Evolutionary conservation across 108 stramenopile species (phyloP).

Genomic region (Aurantiochytrium sp.): DNA sequence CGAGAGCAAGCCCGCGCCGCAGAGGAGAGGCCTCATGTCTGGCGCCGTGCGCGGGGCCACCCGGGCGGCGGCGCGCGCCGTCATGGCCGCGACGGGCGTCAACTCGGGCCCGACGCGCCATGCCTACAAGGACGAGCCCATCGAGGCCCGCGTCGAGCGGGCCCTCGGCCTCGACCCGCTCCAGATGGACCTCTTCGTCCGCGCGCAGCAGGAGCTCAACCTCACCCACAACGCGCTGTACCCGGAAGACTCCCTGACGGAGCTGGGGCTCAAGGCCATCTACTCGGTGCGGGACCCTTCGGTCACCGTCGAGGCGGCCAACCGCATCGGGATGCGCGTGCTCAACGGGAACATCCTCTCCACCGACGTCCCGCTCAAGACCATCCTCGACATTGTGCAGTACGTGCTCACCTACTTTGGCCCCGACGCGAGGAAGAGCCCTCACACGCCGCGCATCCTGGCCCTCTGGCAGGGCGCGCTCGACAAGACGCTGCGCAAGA

Average conservation of each 20-base stretch:
- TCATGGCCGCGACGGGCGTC: not conserved
- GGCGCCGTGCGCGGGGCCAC: constrained; percentile 2
- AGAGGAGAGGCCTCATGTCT: not conserved
- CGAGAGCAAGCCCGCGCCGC: not conserved
- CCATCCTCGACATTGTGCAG: not conserved
- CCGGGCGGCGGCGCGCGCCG: not conserved
- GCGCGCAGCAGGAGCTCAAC: not conserved
- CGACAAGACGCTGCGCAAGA: not conserved
- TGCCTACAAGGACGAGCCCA: not conserved
- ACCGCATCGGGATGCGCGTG: not conserved
- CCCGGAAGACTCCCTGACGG: not conserved
- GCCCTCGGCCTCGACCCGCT: not conserved
- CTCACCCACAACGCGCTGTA: not conserved
- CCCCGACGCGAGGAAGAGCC: not conserved
- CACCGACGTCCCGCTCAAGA: not conserved
- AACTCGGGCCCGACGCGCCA: not conserved
- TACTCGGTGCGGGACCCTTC: not conserved
- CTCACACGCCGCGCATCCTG: not conserved
- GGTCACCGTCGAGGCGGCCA: not conserved
- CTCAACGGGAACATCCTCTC: not conserved
- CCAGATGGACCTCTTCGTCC: constrained; percentile 7
- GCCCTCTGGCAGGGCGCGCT: constrained; percentile 20
- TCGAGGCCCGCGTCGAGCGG: not conserved
- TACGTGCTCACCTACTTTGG: constrained; percentile 22
- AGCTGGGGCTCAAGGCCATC: constrained; percentile 5